Percentiles rank a stretch among this genome's conserved stretches.
Evolutionary conservation across 148 eudicot species (phyloP).

Genomic region (Persicaria maculosa): DNA sequence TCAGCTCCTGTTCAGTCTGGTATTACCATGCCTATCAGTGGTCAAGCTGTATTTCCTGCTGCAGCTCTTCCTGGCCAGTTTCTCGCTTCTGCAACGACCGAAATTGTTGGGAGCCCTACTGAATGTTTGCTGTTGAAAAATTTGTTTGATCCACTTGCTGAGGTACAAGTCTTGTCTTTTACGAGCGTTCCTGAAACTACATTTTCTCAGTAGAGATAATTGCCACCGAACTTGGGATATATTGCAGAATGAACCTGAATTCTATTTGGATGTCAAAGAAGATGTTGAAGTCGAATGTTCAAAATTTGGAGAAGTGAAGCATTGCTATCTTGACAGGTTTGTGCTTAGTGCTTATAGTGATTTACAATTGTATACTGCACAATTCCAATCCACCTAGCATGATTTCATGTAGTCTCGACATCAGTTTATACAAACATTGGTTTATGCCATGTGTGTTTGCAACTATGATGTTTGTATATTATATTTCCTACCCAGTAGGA

Average conservation of each 20-base stretch:
- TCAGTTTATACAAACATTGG: no score
- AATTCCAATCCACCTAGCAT: neutral
- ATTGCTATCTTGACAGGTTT: conserved; percentile 74
- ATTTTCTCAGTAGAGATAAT: neutral
- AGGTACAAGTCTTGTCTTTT: conserved; percentile 27
- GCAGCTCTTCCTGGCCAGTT: conserved; percentile 51
- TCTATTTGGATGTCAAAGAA: conserved; percentile 79
- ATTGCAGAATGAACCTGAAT: conserved; percentile 76
- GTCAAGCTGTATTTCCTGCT: conserved; percentile 36
- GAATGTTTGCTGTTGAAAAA: conserved; percentile 89
- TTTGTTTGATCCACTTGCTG: conserved; percentile 89
- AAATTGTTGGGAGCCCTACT: conserved; percentile 80
- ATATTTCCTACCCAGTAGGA: neutral
- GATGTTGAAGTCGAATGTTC: conserved; percentile 86
- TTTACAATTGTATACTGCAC: no score
- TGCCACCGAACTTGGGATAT: conserved; percentile 4
- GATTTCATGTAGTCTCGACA: no score
- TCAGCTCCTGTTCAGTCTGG: conserved; percentile 51
- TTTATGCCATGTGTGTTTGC: neutral
- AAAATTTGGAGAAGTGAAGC: conserved; percentile 63
- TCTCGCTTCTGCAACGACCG: conserved; percentile 39
- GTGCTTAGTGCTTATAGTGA: conserved; percentile 11
- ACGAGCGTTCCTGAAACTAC: neutral
- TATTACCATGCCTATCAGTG: conserved; percentile 42
- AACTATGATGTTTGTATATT: neutral